phyloP scores from a whole-genome alignment of 257 asterid species.

The Cruciata laevipes region DNA sequence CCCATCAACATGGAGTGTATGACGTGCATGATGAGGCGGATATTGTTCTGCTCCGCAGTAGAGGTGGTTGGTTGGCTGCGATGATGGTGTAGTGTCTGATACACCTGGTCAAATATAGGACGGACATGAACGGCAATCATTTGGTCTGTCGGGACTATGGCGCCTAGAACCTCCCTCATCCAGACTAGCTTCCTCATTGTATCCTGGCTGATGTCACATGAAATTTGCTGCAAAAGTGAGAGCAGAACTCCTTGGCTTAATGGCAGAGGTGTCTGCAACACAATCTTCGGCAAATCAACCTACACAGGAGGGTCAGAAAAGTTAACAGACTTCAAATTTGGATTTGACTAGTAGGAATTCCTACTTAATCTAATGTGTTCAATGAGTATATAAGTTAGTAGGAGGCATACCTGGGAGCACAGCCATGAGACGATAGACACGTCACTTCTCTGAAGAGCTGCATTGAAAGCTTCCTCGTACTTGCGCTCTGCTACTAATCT shows the following conservation, averaged over 20 bases:
- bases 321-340: background rate
- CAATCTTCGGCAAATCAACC: conserved; percentile 69
- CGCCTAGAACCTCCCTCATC: conserved; percentile 81
- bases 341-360: too few relatives aligned
- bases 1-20: conserved; percentile 82
- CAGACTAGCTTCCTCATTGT: conserved; percentile 59
- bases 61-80: conserved; percentile 50
- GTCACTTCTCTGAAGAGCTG: conserved; percentile 85
- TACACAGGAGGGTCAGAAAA: conserved; percentile 17
- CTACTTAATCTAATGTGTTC: too few relatives aligned
- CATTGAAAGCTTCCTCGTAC: conserved; percentile 85
- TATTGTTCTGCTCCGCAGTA: conserved; percentile 44
- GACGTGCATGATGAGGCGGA: conserved; percentile 80
- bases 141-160: conserved; percentile 71
- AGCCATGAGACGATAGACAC: conserved; percentile 83
- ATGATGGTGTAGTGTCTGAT: conserved; percentile 69
- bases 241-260: conserved; percentile 95
- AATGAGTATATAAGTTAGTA: too few relatives aligned
- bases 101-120: conserved; percentile 94
- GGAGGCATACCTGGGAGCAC: conserved; percentile 75
- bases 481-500: conserved; percentile 73
- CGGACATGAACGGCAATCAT: conserved; percentile 71
- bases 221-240: conserved; percentile 82
- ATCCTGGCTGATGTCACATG: conserved; percentile 71
- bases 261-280: conserved; percentile 67